These are phyloP conservation scores for Colletotrichum siamense DNA, from an alignment of 2,329 filamentous ascomycete genomes.

Conservation along the genomic window DNA sequence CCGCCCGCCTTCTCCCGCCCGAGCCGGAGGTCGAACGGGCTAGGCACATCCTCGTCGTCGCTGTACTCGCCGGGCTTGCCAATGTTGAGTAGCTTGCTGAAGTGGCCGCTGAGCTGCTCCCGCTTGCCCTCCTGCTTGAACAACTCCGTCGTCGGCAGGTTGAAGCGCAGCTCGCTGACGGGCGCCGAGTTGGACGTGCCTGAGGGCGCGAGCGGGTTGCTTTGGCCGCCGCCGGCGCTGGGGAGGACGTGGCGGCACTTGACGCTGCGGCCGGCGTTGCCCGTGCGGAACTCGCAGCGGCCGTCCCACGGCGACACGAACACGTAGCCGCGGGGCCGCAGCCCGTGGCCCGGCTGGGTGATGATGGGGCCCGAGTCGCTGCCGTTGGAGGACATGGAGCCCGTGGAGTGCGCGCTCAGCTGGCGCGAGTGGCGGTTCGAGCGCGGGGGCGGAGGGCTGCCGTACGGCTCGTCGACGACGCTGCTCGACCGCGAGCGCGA, in stretches of 20 bases:
- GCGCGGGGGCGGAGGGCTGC: not conserved
- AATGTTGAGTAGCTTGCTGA: slow-evolving; percentile 45
- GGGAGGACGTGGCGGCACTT: slow-evolving; percentile 77
- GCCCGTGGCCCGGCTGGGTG: slow-evolving; percentile 50
- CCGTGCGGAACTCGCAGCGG: slow-evolving; percentile 83
- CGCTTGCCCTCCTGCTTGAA: slow-evolving; percentile 40
- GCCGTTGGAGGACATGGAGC: slow-evolving; percentile 5
- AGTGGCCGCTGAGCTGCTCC: slow-evolving; percentile 43
- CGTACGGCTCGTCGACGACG: slow-evolving; percentile 21
- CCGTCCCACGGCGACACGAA: slow-evolving; percentile 90
- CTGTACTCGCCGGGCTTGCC: slow-evolving; percentile 27
- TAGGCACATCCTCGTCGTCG: slow-evolving; percentile 45
- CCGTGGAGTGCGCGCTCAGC: slow-evolving; percentile 16
- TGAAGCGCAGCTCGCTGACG: slow-evolving; percentile 89
- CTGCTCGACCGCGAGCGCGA: slow-evolving; percentile 26
- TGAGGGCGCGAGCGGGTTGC: slow-evolving; percentile 33
- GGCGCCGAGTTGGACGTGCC: slow-evolving; percentile 35
- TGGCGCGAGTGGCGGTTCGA: slow-evolving; percentile 15
- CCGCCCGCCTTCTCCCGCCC: slow-evolving; percentile 87
- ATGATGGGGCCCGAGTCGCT: slow-evolving; percentile 35
- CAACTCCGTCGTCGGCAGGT: slow-evolving; percentile 70
- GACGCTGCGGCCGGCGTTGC: slow-evolving; percentile 74
- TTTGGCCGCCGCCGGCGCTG: slow-evolving; percentile 30
- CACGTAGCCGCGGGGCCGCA: slow-evolving; percentile 70
- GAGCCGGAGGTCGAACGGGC: slow-evolving; percentile 71